Evolutionary conservation across 176 grass and related monocot genomes (phyloP), one percentile per base, ranked within the genome.

Genomic region (Lolium perenne): DNA sequence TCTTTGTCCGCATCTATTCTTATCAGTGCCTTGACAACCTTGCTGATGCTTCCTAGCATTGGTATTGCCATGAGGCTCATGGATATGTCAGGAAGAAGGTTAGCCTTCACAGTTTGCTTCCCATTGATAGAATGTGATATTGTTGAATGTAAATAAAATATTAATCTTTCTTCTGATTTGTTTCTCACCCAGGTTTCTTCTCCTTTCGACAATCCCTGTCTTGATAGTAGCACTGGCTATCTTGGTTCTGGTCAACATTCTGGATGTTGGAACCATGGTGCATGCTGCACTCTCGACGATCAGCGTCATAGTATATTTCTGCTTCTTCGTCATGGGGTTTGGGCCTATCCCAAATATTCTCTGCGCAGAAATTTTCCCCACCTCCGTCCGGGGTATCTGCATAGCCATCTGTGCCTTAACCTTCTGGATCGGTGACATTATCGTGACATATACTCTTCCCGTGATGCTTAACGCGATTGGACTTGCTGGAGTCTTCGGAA

Each of bases 31-130:
- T 81, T 99, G 61, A 96, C 94, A 77, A 99, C 97, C 62, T 88
- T 99, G 75, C 61, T 99, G 83, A 99, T 99, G 97, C 97, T 99
- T 70, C 97, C 97, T 26, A 91, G 92, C 84, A 96, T 99, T 82
- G 94, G 90, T 87, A 82, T 96, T 63, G 94, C 97, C 47, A 99
- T 99, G 97, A 91, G 97, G 81, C 97, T 99, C 58, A 96, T 99
- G 97, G 97, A 99, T 88, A 82, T 94, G 71, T 94, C 97, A 68
- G 97, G 97, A 90, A 99, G 97, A 92, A 96, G 97, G 97, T 96
- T 89, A 84, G 71, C 41, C 23, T 21, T 84, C 25, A 47, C 69
- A 46, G 63, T 84, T 80, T 8, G 8, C 48, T 62, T 63, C 8
- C 64, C 53, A 76, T n/a, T 87, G 41, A 21, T 26, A 73, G 15